Evolutionary conservation across 73 alveolate genomes (phyloP).

Genomic region (Tetrahymena elliotti): DNA sequence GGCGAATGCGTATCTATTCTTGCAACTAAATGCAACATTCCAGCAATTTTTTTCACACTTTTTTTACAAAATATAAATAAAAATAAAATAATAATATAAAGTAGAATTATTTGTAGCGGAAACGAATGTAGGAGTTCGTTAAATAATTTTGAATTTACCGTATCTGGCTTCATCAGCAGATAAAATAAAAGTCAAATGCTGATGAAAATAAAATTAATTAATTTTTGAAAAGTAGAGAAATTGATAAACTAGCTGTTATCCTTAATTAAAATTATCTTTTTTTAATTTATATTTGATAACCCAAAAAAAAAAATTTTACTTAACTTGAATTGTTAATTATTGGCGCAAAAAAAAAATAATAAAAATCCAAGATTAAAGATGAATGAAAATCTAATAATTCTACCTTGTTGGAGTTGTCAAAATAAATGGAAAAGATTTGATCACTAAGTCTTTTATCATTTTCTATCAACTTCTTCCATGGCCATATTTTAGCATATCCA

Average conservation of each 20-base stretch:
- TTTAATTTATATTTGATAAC: not conserved
- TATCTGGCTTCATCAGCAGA: not conserved
- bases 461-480: constrained; percentile 2
- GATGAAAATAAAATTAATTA: not conserved
- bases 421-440: not conserved
- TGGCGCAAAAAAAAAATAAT: not conserved
- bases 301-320: not conserved
- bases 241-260: not conserved
- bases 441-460: not conserved
- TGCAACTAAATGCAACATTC: constrained; percentile 22
- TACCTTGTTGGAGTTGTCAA: not conserved
- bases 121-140: not conserved
- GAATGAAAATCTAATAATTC: not conserved
- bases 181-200: not conserved
- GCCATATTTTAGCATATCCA: constrained; percentile 38
- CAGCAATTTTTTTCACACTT: constrained; percentile 10
- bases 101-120: not conserved
- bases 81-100: not conserved
- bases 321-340: not conserved
- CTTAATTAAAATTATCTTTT: not conserved
- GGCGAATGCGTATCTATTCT: constrained; percentile 24
- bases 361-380: not conserved
- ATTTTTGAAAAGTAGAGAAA: not conserved
- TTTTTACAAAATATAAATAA: not conserved
- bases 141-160: not conserved